phyloP scores from a whole-genome alignment of 1,284 basidiomycete genomes.

The Prillingera fragicola region DNA sequence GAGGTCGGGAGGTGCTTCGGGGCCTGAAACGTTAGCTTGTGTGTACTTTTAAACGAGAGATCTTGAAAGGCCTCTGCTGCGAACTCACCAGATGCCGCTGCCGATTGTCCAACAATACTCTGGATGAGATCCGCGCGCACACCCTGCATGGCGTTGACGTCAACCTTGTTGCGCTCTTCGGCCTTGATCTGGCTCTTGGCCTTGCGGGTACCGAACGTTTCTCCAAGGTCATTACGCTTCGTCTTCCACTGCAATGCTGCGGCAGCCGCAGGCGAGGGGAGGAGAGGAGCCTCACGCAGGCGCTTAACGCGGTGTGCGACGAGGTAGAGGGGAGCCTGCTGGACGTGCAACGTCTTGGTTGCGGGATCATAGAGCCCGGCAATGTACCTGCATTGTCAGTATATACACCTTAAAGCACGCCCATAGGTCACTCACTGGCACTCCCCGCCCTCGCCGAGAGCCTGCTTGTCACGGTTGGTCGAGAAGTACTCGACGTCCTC shows the following conservation, averaged over 20 bases:
- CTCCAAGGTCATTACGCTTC: conserved; percentile 72
- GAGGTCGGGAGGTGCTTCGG: conserved; percentile 44
- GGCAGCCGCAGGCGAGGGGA: conserved; percentile 48
- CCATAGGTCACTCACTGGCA: conserved; percentile 28
- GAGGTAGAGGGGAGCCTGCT: conserved; percentile 65
- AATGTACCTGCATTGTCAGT: conserved; percentile 38
- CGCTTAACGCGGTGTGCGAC: conserved; percentile 73
- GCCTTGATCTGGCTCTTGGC: conserved; percentile 77
- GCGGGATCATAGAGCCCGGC: conserved; percentile 58
- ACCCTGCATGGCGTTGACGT: conserved; percentile 74
- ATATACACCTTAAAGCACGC: conserved; percentile 58
- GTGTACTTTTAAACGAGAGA: too few species aligned
- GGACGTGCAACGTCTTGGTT: conserved; percentile 61
- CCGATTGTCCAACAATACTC: conserved; percentile 63
- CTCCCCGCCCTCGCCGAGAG: conserved; percentile 53
- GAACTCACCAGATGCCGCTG: conserved; percentile 32
- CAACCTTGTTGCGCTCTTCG: conserved; percentile 78
- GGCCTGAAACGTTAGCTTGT: conserved; percentile 6
- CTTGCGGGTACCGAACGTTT: conserved; percentile 89
- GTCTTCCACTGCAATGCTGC: conserved; percentile 55
- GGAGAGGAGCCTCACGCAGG: conserved; percentile 52
- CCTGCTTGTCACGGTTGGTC: conserved; percentile 49
- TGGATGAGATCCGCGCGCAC: conserved; percentile 72
- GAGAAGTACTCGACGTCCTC: conserved; percentile 61
- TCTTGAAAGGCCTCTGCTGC: neutral